Conservation (phyloP, 768 basidiomycete genomes). For the Suillus fuscotomentosus region DNA sequence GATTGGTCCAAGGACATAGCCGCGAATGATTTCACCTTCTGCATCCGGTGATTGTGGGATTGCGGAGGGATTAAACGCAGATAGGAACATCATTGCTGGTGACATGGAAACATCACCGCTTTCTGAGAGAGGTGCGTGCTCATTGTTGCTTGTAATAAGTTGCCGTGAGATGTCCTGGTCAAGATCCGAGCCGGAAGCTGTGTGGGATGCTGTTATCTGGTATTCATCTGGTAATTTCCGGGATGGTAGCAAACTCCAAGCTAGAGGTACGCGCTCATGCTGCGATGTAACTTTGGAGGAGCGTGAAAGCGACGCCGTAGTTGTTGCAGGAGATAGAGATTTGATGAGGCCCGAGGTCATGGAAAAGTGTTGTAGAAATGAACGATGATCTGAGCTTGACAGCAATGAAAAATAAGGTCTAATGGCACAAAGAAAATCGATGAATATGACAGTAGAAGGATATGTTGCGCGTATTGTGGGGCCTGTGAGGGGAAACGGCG, state of each 20-base stretch:
- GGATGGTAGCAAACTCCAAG: conserved; percentile 12
- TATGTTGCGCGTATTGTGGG: neutral
- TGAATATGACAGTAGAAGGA: neutral
- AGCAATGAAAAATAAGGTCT: neutral
- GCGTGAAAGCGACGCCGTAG: conserved; percentile 6
- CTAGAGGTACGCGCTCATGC: conserved; percentile 7
- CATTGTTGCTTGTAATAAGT: conserved; percentile 8
- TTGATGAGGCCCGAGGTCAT: conserved; percentile 10
- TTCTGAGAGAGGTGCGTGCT: conserved; percentile 9
- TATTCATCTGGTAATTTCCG: conserved; percentile 7
- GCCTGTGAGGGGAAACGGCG: neutral
- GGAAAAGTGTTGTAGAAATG: neutral
- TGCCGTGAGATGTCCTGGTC: conserved; percentile 23
- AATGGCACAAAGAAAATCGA: neutral
- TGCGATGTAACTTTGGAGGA: conserved; percentile 8
- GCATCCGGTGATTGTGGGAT: conserved; percentile 50
- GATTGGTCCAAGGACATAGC: conserved; percentile 73
- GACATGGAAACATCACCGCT: conserved; percentile 36
- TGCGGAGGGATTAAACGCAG: conserved; percentile 51
- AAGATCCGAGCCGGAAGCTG: conserved; percentile 23
- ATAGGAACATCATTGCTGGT: conserved; percentile 74
- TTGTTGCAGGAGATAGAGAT: conserved; percentile 1
- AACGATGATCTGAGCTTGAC: neutral
- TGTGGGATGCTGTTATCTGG: neutral
- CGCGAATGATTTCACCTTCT: conserved; percentile 64